phyloP scores from a whole-genome alignment of 2,329 filamentous ascomycete species.

The Fusarium verrucosum region DNA sequence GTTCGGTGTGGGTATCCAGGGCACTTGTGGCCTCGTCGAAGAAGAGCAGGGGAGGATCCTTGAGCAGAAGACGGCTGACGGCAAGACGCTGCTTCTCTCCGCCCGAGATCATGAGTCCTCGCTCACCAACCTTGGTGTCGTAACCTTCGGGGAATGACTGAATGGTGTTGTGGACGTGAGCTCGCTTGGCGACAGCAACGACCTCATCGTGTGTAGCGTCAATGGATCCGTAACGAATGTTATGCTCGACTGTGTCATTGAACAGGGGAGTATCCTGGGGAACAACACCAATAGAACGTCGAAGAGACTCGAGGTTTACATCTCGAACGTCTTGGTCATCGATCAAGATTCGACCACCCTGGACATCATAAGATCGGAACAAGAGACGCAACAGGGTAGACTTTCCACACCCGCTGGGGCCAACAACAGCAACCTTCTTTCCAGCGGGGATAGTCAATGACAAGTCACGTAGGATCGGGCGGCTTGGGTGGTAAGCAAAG shows the following conservation, averaged over 20 bases:
- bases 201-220: conserved; percentile 78
- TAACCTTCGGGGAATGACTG: conserved; percentile 86
- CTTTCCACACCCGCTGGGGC: conserved; percentile 94
- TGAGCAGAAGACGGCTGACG: conserved; percentile 82
- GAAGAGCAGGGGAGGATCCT: conserved; percentile 89
- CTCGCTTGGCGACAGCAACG: conserved; percentile 78
- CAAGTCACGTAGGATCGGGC: conserved; percentile 86
- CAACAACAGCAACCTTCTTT: conserved; percentile 95
- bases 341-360: conserved; percentile 84
- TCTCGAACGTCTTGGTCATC: conserved; percentile 92
- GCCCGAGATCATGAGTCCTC: conserved; percentile 95
- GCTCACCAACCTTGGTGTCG: conserved; percentile 88
- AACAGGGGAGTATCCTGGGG: conserved; percentile 97
- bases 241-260: conserved; percentile 95
- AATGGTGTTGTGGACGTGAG: conserved; percentile 86
- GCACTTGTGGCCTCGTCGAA: conserved; percentile 96
- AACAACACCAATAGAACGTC: conserved; percentile 89
- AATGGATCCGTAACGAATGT: conserved; percentile 91
- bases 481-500: conserved; percentile 89
- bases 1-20: conserved; percentile 92
- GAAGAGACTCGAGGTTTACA: conserved; percentile 82
- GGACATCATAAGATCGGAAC: conserved; percentile 93
- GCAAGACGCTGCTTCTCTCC: conserved; percentile 94
- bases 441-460: conserved; percentile 91
- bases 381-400: conserved; percentile 90